Evolutionary conservation across 345 rosid species (phyloP).

Genomic region (Eucalyptus sideroxylon): DNA sequence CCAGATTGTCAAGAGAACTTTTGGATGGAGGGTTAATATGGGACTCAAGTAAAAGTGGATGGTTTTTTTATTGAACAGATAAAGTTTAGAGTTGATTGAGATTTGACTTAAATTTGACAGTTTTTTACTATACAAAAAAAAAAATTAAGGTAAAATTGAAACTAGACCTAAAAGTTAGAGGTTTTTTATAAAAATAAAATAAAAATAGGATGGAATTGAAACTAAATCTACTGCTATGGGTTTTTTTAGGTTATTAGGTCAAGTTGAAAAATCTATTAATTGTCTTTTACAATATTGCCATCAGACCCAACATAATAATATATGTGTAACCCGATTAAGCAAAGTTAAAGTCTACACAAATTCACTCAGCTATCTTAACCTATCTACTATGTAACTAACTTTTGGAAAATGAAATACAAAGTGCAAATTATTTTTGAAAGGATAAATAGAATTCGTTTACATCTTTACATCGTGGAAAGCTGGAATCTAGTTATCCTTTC

Average conservation of each 20-base stretch:
- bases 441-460: too few species aligned
- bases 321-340: neutral
- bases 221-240: too few species aligned
- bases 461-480: too few species aligned
- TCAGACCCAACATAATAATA: neutral
- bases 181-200: too few species aligned
- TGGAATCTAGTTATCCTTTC: neutral
- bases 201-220: neutral
- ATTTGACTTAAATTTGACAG: accelerated
- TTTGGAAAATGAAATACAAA: neutral
- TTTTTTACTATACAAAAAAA: too few species aligned
- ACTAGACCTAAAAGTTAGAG: too few species aligned
- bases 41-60: neutral
- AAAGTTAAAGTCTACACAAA: neutral
- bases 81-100: neutral
- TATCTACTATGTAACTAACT: neutral
- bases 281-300: neutral
- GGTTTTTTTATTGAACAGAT: neutral
- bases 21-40: neutral
- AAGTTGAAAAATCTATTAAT: neutral
- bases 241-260: neutral
- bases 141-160: neutral
- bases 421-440: neutral
- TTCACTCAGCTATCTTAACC: neutral
- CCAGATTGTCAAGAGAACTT: neutral